A percentile compares a stretch with the other conserved stretches of the same genome.
Evolutionary conservation across 352 stramenopile genomes (phyloP).

Genomic region (Pythium volutum): DNA sequence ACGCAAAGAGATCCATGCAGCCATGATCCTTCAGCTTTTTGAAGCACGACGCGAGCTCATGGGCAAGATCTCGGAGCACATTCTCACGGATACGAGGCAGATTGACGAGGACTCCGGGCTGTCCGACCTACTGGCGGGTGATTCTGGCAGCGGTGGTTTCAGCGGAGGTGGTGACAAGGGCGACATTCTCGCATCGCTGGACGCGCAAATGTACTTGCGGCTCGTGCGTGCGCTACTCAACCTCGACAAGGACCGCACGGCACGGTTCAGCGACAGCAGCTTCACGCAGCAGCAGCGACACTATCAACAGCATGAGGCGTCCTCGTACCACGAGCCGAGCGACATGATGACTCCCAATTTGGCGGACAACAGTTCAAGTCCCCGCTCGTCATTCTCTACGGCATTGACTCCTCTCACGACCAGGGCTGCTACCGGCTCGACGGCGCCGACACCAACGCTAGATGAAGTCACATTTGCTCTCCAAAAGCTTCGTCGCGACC

Average conservation of each 20-base stretch:
- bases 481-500: slow-evolving; percentile 74
- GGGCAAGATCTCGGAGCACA: slow-evolving; percentile 65
- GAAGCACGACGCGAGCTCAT: slow-evolving; percentile 66
- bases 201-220: slow-evolving; percentile 70
- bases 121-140: background rate
- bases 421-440: background rate
- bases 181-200: slow-evolving; percentile 61
- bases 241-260: slow-evolving; percentile 50
- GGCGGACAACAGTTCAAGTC: background rate
- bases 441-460: slow-evolving; percentile 14
- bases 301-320: background rate
- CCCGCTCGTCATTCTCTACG: background rate
- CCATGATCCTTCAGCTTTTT: slow-evolving; percentile 57
- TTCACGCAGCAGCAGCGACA: background rate
- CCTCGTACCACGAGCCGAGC: background rate
- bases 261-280: slow-evolving; percentile 26
- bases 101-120: slow-evolving; percentile 45
- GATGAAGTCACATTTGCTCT: slow-evolving; percentile 66
- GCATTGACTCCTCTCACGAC: background rate
- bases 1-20: slow-evolving; percentile 35
- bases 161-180: background rate
- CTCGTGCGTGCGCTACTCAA: slow-evolving; percentile 47
- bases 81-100: slow-evolving; percentile 60
- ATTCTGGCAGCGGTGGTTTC: background rate
- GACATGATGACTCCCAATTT: background rate